These are phyloP conservation scores for Rhodotorula babjevae DNA, from an alignment of 768 basidiomycete species.

Conservation along the genomic window DNA sequence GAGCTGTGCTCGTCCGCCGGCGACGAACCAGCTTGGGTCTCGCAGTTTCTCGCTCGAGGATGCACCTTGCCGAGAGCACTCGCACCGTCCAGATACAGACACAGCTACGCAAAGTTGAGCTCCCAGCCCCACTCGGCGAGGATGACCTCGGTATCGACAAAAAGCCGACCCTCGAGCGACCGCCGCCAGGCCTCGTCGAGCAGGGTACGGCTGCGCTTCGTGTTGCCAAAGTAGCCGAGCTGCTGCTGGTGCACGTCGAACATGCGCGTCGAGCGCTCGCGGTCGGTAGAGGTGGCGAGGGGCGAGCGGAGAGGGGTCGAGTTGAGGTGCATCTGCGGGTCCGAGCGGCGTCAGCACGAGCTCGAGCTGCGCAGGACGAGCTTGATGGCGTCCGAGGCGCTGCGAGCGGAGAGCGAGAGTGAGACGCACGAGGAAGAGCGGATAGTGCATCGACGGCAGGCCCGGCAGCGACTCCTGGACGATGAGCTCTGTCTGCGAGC, in stretches of 20 bases:
- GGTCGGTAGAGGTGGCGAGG: neutral
- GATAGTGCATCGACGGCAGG: conserved; percentile 17
- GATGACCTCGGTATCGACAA: conserved; percentile 15
- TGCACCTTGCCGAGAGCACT: too few species aligned
- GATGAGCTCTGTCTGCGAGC: conserved; percentile 8
- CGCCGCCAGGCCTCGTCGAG: conserved; percentile 21
- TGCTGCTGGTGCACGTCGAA: conserved; percentile 21
- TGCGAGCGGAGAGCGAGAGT: too few species aligned
- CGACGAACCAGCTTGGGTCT: too few species aligned
- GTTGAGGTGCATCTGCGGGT: conserved; percentile 23
- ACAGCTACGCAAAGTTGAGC: conserved; percentile 16
- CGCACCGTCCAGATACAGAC: too few species aligned
- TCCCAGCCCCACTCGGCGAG: conserved; percentile 19
- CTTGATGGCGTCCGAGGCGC: too few species aligned
- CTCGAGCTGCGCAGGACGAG: too few species aligned
- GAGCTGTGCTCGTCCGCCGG: too few species aligned
- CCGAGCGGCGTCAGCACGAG: too few species aligned
- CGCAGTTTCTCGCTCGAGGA: too few species aligned
- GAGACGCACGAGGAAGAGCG: conserved; percentile 18
- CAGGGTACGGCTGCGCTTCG: conserved; percentile 6
- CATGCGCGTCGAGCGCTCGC: conserved; percentile 3
- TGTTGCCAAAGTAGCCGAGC: conserved; percentile 21
- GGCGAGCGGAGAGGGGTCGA: conserved; percentile 22
- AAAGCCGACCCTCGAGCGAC: conserved; percentile 2
- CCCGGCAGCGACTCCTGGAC: conserved; percentile 15